Conservation (phyloP, 768 basidiomycete genomes). For the Hygrophorus pudorinus region DNA sequence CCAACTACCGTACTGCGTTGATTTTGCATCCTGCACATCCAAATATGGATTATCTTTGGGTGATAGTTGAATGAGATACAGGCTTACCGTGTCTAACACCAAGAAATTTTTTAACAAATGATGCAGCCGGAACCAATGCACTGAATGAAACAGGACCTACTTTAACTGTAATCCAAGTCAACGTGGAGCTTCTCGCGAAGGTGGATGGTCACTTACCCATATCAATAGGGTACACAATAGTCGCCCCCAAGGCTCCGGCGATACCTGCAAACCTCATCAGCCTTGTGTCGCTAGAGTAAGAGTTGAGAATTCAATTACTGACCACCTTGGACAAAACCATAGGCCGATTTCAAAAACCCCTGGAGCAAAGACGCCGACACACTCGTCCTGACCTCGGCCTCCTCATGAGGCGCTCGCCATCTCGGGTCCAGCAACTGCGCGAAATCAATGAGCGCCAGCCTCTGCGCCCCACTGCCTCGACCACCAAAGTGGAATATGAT, state of each 20-base stretch:
- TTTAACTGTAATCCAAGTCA: slow-evolving; percentile 45
- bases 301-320: slow-evolving; percentile 7
- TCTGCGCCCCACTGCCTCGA: slow-evolving; percentile 56
- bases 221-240: slow-evolving; percentile 97
- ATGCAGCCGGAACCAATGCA: neutral
- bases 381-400: slow-evolving; percentile 25
- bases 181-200: neutral
- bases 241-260: slow-evolving; percentile 91
- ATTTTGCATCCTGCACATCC: slow-evolving; percentile 75
- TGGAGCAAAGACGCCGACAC: slow-evolving; percentile 37
- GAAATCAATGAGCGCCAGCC: slow-evolving; percentile 84
- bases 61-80: neutral
- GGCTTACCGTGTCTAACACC: slow-evolving; percentile 47
- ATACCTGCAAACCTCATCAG: slow-evolving; percentile 40
- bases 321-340: slow-evolving; percentile 87
- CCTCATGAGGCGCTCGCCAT: slow-evolving; percentile 67
- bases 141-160: slow-evolving; percentile 29
- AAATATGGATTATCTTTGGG: neutral
- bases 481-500: slow-evolving; percentile 98
- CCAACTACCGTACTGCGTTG: slow-evolving; percentile 95
- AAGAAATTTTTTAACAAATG: slow-evolving; percentile 3
- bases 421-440: slow-evolving; percentile 86
- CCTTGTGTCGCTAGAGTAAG: slow-evolving; percentile 7
- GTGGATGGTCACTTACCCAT: slow-evolving; percentile 43
- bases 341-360: slow-evolving; percentile 57